Conservation (phyloP, 1,139 yeast species). For the Candida neerlandica region DNA sequence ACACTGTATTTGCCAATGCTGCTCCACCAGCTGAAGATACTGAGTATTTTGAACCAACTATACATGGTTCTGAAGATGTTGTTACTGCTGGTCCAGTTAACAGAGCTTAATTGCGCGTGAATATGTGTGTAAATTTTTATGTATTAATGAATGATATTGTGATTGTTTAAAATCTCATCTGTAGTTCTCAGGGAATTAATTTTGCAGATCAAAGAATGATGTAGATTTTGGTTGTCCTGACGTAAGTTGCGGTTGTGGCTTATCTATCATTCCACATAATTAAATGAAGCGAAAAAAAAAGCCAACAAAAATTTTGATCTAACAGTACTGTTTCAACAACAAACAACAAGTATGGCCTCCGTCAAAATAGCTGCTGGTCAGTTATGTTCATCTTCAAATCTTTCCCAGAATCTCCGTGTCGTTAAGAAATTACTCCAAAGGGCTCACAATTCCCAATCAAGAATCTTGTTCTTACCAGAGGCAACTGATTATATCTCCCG, state of each 20-base stretch:
- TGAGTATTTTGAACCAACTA: slow-evolving; percentile 42
- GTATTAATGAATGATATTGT: neutral
- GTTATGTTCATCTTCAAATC: slow-evolving; percentile 70
- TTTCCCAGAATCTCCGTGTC: slow-evolving; percentile 57
- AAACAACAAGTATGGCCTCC: slow-evolving; percentile 4
- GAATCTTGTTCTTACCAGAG: slow-evolving; percentile 83
- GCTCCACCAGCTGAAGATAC: slow-evolving; percentile 20
- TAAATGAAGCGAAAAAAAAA: neutral
- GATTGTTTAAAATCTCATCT: too few species aligned
- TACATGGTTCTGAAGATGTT: slow-evolving; percentile 45
- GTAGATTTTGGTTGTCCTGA: too few species aligned
- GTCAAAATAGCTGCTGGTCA: slow-evolving; percentile 79
- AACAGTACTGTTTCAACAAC: neutral
- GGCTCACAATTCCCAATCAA: slow-evolving; percentile 62
- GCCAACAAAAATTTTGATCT: neutral
- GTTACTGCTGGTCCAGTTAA: slow-evolving; percentile 51
- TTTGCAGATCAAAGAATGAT: too few species aligned
- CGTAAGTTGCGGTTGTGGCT: too few species aligned
- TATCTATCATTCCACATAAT: too few species aligned
- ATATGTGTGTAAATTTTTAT: neutral
- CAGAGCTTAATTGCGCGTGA: slow-evolving; percentile 16
- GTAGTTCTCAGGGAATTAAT: too few species aligned
- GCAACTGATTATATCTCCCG: slow-evolving; percentile 87
- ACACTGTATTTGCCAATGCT: slow-evolving; percentile 28
- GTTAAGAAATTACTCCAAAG: slow-evolving; percentile 60